Percentiles rank a stretch among this genome's conserved stretches.
Conservation (phyloP, 768 basidiomycete species). For the Terana coerulea region DNA sequence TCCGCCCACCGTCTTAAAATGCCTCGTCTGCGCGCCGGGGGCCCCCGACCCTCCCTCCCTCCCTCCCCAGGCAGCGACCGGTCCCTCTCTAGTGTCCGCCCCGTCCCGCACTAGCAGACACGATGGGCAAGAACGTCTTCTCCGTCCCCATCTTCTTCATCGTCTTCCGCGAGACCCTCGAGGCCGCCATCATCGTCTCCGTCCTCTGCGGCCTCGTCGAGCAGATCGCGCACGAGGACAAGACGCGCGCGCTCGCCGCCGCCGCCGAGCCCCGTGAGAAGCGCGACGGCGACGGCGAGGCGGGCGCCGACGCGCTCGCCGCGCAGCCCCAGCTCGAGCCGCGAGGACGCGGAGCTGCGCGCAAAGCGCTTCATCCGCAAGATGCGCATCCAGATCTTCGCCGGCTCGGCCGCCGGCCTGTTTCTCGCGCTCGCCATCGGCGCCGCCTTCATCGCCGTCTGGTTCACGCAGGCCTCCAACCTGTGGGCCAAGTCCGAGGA, state of each 20-base stretch:
- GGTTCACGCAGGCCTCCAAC: constrained; percentile 87
- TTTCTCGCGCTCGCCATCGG: constrained; percentile 80
- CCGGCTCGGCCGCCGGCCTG: constrained; percentile 74
- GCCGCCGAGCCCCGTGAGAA: constrained; percentile 18
- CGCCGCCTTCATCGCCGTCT: constrained; percentile 89
- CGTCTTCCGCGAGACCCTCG: constrained; percentile 91
- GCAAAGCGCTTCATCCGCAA: constrained; percentile 57
- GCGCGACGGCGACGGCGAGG: constrained; percentile 4
- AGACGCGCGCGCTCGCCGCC: constrained; percentile 6
- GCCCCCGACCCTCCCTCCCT: constrained; percentile 12
- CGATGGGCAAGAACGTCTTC: constrained; percentile 75
- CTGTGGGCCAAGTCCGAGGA: constrained; percentile 84
- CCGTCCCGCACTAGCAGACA: constrained; percentile 12
- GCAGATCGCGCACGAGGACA: constrained; percentile 55
- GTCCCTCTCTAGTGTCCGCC: constrained; percentile 7
- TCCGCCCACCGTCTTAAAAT: too few species aligned
- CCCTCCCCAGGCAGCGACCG: constrained; percentile 7
- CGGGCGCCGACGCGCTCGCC: constrained; percentile 8
- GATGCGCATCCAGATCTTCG: constrained; percentile 73
- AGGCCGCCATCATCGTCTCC: constrained; percentile 89
- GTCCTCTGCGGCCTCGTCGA: constrained; percentile 91
- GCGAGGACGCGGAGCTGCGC: constrained; percentile 17
- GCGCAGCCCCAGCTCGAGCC: constrained; percentile 18
- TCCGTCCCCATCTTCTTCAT: constrained; percentile 95
- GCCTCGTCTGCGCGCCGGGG: neutral